Percentiles rank a stretch among this genome's conserved stretches.
Evolutionary conservation across 2,329 filamentous ascomycete genomes (phyloP).

Genomic region (Lecanosticta acicola): DNA sequence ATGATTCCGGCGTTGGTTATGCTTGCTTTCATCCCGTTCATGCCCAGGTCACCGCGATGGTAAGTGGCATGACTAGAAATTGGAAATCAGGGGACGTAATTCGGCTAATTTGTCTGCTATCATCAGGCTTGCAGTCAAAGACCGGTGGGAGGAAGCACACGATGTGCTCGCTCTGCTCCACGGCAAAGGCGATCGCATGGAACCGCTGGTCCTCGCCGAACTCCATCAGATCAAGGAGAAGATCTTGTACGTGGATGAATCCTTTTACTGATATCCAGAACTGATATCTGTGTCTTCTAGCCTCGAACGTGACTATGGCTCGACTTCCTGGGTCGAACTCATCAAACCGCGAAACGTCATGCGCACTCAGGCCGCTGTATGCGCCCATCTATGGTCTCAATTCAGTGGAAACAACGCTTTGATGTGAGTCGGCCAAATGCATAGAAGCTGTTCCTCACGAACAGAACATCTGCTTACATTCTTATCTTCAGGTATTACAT

Average conservation of each 20-base stretch:
- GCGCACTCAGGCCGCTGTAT: conserved; percentile 7
- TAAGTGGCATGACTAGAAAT: background rate
- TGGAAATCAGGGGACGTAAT: background rate
- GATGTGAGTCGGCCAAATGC: too few relatives aligned
- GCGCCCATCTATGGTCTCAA: conserved; percentile 10
- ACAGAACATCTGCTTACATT: too few relatives aligned
- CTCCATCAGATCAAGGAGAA: conserved; percentile 13
- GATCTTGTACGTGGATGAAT: conserved; percentile 1
- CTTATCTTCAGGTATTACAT: conserved; percentile 2
- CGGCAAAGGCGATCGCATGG: conserved; percentile 3
- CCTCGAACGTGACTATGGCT: conserved; percentile 8
- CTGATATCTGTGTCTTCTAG: background rate
- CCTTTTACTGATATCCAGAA: background rate
- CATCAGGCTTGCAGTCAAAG: conserved; percentile 8
- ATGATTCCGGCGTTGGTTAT: conserved; percentile 9
- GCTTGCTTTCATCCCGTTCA: conserved; percentile 9
- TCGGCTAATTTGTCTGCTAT: too few relatives aligned
- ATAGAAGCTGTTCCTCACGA: too few relatives aligned
- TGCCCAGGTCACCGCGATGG: conserved; percentile 11
- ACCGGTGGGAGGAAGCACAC: conserved; percentile 13
- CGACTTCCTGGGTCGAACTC: conserved; percentile 10
- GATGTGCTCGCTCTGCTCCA: conserved; percentile 8
- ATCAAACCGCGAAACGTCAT: conserved; percentile 10
- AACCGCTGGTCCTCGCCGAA: conserved; percentile 9
- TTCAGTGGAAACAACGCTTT: conserved; percentile 11